These are phyloP conservation scores for Epichloe festucae DNA, from an alignment of 2,329 filamentous ascomycete genomes.

Conservation along the genomic window DNA sequence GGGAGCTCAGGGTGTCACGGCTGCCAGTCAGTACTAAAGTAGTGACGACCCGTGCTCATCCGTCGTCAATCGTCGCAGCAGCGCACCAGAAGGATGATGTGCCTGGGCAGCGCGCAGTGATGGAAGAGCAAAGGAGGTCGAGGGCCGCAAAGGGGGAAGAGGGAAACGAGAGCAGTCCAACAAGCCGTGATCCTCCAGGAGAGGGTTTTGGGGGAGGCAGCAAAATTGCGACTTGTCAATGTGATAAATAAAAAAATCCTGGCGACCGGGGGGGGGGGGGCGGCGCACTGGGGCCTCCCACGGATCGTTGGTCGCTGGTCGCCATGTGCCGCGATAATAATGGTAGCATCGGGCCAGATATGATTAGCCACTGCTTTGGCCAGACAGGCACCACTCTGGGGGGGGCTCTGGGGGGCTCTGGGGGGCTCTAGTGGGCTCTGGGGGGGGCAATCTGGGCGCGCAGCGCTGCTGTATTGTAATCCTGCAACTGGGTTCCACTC, in stretches of 20 bases:
- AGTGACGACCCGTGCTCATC: constrained; percentile 6
- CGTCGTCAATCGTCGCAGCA: not conserved
- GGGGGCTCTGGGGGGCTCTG: too few species aligned
- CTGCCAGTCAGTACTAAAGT: not conserved
- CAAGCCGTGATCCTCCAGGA: constrained; percentile 1
- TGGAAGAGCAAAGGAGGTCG: constrained; percentile 5
- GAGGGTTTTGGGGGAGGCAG: constrained; percentile 1
- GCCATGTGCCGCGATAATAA: not conserved
- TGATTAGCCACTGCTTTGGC: not conserved
- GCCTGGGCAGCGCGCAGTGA: constrained; percentile 1
- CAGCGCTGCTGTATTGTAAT: too few species aligned
- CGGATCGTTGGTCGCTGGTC: not conserved
- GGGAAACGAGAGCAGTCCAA: constrained; percentile 1
- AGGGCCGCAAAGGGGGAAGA: constrained; percentile 8
- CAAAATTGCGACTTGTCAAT: constrained; percentile 1
- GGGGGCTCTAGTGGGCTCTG: too few species aligned
- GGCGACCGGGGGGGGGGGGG: not conserved
- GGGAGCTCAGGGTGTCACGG: constrained; percentile 5
- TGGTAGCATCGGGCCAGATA: not conserved
- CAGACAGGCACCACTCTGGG: too few species aligned
- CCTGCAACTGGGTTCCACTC: too few species aligned
- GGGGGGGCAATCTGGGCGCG: too few species aligned
- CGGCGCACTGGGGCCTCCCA: not conserved
- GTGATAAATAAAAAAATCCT: constrained; percentile 2
- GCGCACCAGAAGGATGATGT: constrained; percentile 4